Conservation (phyloP, 139 green algal species). For the Nannochloris sp. region DNA sequence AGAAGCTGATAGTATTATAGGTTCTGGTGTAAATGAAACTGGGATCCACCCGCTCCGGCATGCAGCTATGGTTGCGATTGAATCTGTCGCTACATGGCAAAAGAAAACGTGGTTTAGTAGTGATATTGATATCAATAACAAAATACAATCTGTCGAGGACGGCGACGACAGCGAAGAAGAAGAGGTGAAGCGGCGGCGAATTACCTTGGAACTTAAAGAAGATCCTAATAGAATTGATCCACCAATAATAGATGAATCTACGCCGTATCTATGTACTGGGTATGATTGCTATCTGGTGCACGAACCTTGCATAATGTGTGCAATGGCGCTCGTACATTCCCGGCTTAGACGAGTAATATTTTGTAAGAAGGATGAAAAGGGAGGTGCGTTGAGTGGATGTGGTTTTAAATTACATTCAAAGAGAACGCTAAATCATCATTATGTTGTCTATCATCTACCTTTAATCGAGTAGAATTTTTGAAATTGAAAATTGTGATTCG, state of each 20-base stretch:
- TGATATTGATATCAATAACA: background rate
- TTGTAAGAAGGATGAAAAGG: constrained; percentile 19
- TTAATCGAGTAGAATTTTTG: background rate
- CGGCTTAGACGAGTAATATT: constrained; percentile 68
- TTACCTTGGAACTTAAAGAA: background rate
- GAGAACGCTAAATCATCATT: constrained; percentile 79
- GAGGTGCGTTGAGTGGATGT: constrained; percentile 50
- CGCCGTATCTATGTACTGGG: constrained; percentile 89
- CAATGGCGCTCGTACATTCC: constrained; percentile 88
- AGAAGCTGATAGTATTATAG: constrained; percentile 10
- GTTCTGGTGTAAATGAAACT: background rate
- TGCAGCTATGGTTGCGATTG: constrained; percentile 66
- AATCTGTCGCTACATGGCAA: constrained; percentile 52
- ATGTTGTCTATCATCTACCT: constrained; percentile 58
- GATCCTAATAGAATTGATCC: background rate
- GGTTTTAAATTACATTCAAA: constrained; percentile 50
- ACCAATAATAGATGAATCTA: background rate
- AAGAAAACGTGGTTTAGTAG: background rate
- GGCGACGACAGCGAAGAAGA: background rate
- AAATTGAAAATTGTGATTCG: too few species aligned
- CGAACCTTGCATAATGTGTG: constrained; percentile 94
- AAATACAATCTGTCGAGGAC: background rate
- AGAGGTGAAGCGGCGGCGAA: constrained; percentile 7
- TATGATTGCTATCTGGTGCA: constrained; percentile 76
- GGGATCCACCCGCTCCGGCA: constrained; percentile 62